Conservation (phyloP, 805 yeast genomes). For the Candida tallmaniae region DNA sequence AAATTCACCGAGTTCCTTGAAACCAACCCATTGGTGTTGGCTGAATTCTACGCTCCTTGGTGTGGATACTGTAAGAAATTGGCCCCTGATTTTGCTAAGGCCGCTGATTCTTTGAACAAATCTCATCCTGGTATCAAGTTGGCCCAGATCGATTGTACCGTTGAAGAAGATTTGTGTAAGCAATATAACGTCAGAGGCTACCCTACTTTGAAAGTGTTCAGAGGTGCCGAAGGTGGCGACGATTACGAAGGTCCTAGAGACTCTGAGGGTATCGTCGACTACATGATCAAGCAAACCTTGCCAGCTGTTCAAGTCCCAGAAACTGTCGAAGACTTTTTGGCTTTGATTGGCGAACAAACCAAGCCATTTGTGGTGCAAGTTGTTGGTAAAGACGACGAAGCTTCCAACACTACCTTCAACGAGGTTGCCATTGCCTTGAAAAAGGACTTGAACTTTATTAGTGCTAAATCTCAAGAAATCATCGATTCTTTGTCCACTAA, state of each 20-base stretch:
- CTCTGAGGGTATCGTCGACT: slow-evolving; percentile 69
- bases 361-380: slow-evolving; percentile 58
- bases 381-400: slow-evolving; percentile 22
- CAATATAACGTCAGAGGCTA: slow-evolving; percentile 70
- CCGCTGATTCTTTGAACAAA: slow-evolving; percentile 59
- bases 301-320: slow-evolving; percentile 57
- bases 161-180: slow-evolving; percentile 65
- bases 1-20: slow-evolving; percentile 62
- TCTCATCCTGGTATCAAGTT: slow-evolving; percentile 55
- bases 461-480: slow-evolving; percentile 34
- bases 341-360: slow-evolving; percentile 42
- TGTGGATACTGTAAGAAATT: slow-evolving; percentile 92
- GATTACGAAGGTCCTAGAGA: slow-evolving; percentile 86
- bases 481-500: slow-evolving; percentile 36
- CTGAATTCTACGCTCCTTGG: slow-evolving; percentile 95
- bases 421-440: slow-evolving; percentile 60
- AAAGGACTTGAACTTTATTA: slow-evolving; percentile 57
- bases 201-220: slow-evolving; percentile 78
- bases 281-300: slow-evolving; percentile 74
- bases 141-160: slow-evolving; percentile 85
- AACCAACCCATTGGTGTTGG: slow-evolving; percentile 72
- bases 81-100: slow-evolving; percentile 75
- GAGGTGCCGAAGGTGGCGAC: slow-evolving; percentile 46
- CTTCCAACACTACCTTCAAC: slow-evolving; percentile 52
- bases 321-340: slow-evolving; percentile 46